A percentile compares a stretch with the other conserved stretches of the same genome.
phyloP scores from a whole-genome alignment of 2,329 filamentous ascomycete genomes.

The Cucurbitaria berberidis region DNA sequence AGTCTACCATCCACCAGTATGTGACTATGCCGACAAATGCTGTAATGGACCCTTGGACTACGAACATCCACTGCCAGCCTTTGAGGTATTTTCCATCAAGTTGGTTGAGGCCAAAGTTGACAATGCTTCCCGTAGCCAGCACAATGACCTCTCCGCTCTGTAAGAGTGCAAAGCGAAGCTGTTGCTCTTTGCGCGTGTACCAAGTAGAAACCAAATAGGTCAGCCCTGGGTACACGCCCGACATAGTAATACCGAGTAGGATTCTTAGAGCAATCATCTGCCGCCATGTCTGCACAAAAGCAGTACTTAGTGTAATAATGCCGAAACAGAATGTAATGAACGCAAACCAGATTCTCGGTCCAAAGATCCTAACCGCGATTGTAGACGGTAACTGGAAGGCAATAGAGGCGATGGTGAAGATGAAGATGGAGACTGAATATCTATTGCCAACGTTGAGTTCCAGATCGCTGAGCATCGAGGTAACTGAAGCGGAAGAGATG shows the following conservation, averaged over 20 bases:
- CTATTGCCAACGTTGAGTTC: constrained; percentile 66
- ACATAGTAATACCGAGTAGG: constrained; percentile 69
- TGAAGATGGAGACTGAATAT: constrained; percentile 74
- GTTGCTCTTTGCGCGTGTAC: constrained; percentile 70
- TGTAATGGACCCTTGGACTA: constrained; percentile 69
- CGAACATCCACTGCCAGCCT: constrained; percentile 73
- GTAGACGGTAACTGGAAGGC: constrained; percentile 73
- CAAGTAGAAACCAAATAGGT: constrained; percentile 66
- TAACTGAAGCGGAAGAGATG: constrained; percentile 72
- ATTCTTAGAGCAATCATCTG: constrained; percentile 73
- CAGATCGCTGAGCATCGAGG: constrained; percentile 69
- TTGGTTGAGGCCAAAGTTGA: constrained; percentile 73
- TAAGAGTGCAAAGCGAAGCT: constrained; percentile 69
- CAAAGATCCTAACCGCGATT: constrained; percentile 68
- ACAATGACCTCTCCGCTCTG: constrained; percentile 70
- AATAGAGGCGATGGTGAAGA: constrained; percentile 73
- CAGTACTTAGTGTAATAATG: constrained; percentile 70
- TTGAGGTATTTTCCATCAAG: constrained; percentile 63
- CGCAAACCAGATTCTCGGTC: constrained; percentile 68
- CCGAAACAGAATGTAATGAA: constrained; percentile 67
- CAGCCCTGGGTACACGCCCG: constrained; percentile 48
- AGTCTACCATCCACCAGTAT: constrained; percentile 75
- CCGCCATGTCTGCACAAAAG: constrained; percentile 70
- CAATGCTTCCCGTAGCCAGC: constrained; percentile 68
- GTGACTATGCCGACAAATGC: constrained; percentile 63